These are phyloP conservation scores for Cercospora janseana DNA, from an alignment of 2,329 filamentous ascomycete genomes.

Conservation along the genomic window DNA sequence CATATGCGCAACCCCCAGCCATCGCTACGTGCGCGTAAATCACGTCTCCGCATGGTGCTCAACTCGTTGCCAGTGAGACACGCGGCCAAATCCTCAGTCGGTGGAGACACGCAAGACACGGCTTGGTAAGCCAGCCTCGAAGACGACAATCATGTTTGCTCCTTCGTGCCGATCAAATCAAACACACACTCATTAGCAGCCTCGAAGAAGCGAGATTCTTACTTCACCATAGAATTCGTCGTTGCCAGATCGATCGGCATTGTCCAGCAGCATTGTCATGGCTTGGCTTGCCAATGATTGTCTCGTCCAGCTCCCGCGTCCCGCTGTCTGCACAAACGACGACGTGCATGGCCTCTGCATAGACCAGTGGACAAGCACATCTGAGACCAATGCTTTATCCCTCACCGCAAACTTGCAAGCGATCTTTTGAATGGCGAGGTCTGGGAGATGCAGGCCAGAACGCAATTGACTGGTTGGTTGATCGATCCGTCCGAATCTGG, in stretches of 20 bases:
- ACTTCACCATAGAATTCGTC: no score
- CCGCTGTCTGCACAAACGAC: conserved; percentile 22
- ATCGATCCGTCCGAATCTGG: conserved; percentile 22
- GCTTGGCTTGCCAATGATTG: no score
- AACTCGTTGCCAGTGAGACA: no score
- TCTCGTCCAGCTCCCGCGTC: conserved; percentile 4
- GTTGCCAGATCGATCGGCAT: no score
- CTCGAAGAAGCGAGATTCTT: no score
- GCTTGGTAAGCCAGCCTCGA: conserved; percentile 6
- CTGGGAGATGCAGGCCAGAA: conserved; percentile 18
- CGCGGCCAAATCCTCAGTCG: no score
- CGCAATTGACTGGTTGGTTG: conserved; percentile 16
- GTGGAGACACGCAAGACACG: no score
- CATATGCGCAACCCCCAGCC: no score
- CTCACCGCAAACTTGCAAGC: conserved; percentile 32
- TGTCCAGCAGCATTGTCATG: no score
- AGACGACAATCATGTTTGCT: conserved; percentile 5
- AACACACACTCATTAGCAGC: background rate
- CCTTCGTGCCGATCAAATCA: conserved; percentile 4
- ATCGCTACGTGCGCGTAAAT: no score
- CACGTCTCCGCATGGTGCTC: no score
- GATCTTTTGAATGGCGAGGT: conserved; percentile 7
- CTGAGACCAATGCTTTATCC: conserved; percentile 31
- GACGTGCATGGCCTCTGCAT: conserved; percentile 20
- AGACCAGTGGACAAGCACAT: conserved; percentile 21